These are phyloP conservation scores for Thelephora terrestris DNA, from an alignment of 1,284 basidiomycete species.

Conservation along the genomic window DNA sequence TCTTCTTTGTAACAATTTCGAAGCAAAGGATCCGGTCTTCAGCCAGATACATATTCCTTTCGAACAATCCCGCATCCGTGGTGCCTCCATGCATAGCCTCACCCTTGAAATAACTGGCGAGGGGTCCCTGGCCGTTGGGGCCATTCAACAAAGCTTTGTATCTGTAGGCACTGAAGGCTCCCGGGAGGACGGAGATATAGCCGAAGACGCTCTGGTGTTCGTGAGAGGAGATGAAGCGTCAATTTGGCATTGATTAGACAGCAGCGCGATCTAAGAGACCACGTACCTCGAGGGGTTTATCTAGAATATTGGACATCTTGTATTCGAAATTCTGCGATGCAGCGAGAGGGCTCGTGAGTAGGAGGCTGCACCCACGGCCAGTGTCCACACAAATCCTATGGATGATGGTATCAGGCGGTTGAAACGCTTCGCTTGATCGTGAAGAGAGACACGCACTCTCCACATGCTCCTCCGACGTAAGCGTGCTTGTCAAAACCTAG, in stretches of 20 bases:
- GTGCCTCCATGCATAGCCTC: slow-evolving; percentile 74
- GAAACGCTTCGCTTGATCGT: not conserved
- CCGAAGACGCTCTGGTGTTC: slow-evolving; percentile 68
- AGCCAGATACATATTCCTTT: slow-evolving; percentile 87
- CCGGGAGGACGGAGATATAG: slow-evolving; percentile 83
- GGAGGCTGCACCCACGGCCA: slow-evolving; percentile 67
- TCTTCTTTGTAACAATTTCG: slow-evolving; percentile 92
- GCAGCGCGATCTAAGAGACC: slow-evolving; percentile 4
- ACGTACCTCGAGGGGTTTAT: slow-evolving; percentile 79
- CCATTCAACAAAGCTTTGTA: slow-evolving; percentile 80
- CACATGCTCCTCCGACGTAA: slow-evolving; percentile 92
- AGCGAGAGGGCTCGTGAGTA: slow-evolving; percentile 81
- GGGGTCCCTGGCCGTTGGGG: slow-evolving; percentile 74
- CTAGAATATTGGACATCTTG: slow-evolving; percentile 89
- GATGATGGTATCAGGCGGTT: not conserved
- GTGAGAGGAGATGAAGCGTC: slow-evolving; percentile 2
- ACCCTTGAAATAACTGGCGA: slow-evolving; percentile 88
- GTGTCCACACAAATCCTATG: slow-evolving; percentile 75
- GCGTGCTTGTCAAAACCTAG: slow-evolving; percentile 81
- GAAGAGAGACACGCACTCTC: slow-evolving; percentile 53
- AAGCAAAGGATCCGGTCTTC: slow-evolving; percentile 96
- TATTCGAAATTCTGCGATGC: slow-evolving; percentile 91
- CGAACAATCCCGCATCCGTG: slow-evolving; percentile 61
- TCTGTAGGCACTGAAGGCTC: slow-evolving; percentile 88
- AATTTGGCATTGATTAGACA: not conserved